Evolutionary conservation across 1,139 yeast genomes (phyloP), one percentile per base, ranked within the genome.

Genomic region (Protomyces lactucae-debilis): DNA sequence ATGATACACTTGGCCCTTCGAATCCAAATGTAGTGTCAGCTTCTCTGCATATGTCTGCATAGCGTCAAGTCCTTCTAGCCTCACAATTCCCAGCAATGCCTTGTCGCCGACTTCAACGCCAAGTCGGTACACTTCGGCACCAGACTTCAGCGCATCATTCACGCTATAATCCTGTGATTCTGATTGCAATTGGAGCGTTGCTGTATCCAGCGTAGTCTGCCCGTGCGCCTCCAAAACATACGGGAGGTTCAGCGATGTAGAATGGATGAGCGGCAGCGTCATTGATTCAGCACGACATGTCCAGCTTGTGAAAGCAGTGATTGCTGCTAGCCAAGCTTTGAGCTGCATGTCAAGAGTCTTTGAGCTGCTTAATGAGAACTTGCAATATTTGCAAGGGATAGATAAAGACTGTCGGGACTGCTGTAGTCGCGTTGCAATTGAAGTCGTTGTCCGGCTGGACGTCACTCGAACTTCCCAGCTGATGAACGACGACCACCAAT

Each of bases 111-210:
- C 9, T 8, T 55, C 64, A 6, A 57, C 55, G 14, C 60, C 64
- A 18, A 60, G 32, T 16, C 59, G 48, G 16, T 55, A 55, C 6
- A 55, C 45, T 14, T 21, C 48, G 2, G 4, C 16, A 5, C 55
- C 61, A 12, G 46, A 37, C 18, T 61, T 60, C 10, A 23, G 72
- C 10, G 68, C 48, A 5, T 43, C 25, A 16, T 43, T 43, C 21
- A 43, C 23, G 10, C 28, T 43, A 16, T 43, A 43, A 6, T 10
- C 23, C 23, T 10, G 10, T 16, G 48, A 21, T 9, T 12, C 14
- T 14, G 43, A 12, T 3, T 37, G 43, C 12, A n/a, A 4, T 37
- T 14, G 43, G 3, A 37, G 8, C 3, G 43, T 37, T 3, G 4
- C 12, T 2, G 43, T 14, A n/a, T 37, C 43, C 43, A 37, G 16